Evolutionary conservation across 257 asterid species (phyloP).

Genomic region (Nicotiana paniculata): DNA sequence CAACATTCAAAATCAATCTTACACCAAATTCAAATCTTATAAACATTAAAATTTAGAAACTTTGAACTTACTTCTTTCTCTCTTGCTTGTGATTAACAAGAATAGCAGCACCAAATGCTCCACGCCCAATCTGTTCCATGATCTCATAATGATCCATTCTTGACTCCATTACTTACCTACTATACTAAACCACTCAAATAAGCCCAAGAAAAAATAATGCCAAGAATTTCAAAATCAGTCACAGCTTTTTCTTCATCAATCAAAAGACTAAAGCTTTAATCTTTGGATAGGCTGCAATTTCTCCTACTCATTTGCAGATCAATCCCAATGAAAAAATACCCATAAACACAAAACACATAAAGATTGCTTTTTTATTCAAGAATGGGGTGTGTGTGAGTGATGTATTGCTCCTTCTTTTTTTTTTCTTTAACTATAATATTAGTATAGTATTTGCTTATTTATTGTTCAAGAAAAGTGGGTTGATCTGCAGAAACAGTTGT

Average conservation of each 20-base stretch:
- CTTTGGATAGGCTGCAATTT: conserved; percentile 14
- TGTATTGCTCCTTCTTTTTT: neutral
- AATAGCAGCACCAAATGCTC: conserved; percentile 99
- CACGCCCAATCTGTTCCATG: conserved; percentile 99
- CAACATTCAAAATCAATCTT: conserved; percentile 4
- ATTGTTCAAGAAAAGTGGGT: neutral
- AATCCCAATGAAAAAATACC: conserved; percentile 4
- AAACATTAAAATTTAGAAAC: conserved; percentile 5
- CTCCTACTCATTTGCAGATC: neutral
- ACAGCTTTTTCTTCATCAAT: conserved; percentile 1
- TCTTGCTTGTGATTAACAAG: conserved; percentile 88
- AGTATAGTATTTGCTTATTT: neutral
- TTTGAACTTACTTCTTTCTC: conserved; percentile 55
- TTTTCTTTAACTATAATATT: neutral
- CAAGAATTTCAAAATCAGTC: neutral
- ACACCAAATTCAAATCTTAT: conserved; percentile 13
- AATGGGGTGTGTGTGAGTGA: neutral
- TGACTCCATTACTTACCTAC: conserved; percentile 55
- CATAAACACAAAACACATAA: conserved; percentile 15
- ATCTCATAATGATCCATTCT: conserved; percentile 97
- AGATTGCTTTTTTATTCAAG: neutral
- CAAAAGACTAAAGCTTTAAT: conserved; percentile 4
- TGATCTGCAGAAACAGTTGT: conserved; percentile 15
- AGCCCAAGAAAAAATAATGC: conserved; percentile 11
- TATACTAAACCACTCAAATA: conserved; percentile 15